Conservation (phyloP, 1,284 basidiomycete genomes). For the Papiliotrema nemorosa region DNA sequence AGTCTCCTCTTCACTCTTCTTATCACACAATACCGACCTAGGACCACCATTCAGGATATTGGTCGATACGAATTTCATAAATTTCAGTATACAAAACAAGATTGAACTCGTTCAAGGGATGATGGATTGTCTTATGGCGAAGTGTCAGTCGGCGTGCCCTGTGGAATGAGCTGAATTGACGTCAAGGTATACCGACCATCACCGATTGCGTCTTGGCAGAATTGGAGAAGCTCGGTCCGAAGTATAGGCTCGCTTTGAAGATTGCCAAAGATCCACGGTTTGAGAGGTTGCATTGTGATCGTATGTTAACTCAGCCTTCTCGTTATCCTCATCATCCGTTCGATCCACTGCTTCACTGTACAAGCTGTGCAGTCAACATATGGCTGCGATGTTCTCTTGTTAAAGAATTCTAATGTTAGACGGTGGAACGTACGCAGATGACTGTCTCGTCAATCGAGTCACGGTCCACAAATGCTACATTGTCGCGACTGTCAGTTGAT, state of each 20-base stretch:
- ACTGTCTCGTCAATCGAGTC: conserved; percentile 94
- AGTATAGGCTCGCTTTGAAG: conserved; percentile 85
- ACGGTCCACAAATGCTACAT: conserved; percentile 94
- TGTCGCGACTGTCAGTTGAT: conserved; percentile 68
- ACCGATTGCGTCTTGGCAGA: conserved; percentile 99
- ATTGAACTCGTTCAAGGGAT: conserved; percentile 93
- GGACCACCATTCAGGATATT: conserved; percentile 96
- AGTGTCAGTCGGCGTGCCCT: conserved; percentile 62
- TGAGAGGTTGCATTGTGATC: conserved; percentile 86
- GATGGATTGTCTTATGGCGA: conserved; percentile 99
- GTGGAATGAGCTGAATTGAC: background rate
- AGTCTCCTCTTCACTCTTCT: conserved; percentile 61
- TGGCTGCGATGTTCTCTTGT: background rate
- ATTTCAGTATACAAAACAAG: conserved; percentile 97
- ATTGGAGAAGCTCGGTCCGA: conserved; percentile 92
- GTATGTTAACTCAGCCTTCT: conserved; percentile 18
- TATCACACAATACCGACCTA: conserved; percentile 92
- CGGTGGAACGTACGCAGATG: conserved; percentile 94
- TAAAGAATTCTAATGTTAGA: conserved; percentile 45
- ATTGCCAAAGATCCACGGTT: conserved; percentile 97
- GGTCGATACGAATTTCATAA: conserved; percentile 99
- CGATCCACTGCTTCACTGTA: background rate
- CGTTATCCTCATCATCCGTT: background rate
- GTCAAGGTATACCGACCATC: conserved; percentile 88
- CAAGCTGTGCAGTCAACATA: background rate